Evolutionary conservation across 208 protist genomes (phyloP).

Genomic region (Acanthamoeba triangularis): DNA sequence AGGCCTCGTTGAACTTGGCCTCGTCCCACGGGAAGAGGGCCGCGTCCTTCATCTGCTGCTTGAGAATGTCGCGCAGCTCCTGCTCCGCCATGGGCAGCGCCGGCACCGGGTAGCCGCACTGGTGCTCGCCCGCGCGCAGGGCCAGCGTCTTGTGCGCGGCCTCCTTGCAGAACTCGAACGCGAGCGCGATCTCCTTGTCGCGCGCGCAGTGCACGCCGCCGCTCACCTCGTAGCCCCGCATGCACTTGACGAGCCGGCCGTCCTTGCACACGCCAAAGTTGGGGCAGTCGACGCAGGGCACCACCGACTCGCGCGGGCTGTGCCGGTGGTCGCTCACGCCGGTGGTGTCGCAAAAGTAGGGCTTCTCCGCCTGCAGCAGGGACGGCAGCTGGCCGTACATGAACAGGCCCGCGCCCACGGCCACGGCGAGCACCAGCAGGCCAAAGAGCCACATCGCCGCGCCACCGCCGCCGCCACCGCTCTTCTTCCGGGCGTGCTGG

Average conservation of each 20-base stretch:
- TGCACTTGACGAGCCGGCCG: slow-evolving; percentile 25
- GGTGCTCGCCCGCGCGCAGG: background rate
- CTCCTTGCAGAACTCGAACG: slow-evolving; percentile 13
- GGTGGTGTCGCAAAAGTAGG: slow-evolving; percentile 30
- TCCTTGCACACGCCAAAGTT: slow-evolving; percentile 38
- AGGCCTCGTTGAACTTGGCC: slow-evolving; percentile 45
- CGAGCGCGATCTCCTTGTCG: slow-evolving; percentile 13
- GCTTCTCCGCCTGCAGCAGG: background rate
- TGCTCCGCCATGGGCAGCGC: background rate
- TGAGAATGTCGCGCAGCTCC: slow-evolving; percentile 21
- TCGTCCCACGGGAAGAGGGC: background rate
- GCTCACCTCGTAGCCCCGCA: slow-evolving; percentile 41
- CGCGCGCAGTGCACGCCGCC: background rate
- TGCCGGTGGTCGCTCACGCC: background rate
- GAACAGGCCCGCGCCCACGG: background rate
- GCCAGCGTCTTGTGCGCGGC: slow-evolving; percentile 9
- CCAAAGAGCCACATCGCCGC: background rate
- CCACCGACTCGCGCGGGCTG: background rate
- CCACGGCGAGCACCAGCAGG: background rate
- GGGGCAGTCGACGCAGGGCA: slow-evolving; percentile 9
- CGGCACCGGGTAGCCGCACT: background rate
- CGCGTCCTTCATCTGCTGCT: background rate
- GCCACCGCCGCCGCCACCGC: background rate
- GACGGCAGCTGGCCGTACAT: background rate
- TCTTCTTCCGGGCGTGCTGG: background rate